Base-by-base conservation (phyloP, 2,329 filamentous ascomycete genomes). In the Trichoderma sp. region DNA sequence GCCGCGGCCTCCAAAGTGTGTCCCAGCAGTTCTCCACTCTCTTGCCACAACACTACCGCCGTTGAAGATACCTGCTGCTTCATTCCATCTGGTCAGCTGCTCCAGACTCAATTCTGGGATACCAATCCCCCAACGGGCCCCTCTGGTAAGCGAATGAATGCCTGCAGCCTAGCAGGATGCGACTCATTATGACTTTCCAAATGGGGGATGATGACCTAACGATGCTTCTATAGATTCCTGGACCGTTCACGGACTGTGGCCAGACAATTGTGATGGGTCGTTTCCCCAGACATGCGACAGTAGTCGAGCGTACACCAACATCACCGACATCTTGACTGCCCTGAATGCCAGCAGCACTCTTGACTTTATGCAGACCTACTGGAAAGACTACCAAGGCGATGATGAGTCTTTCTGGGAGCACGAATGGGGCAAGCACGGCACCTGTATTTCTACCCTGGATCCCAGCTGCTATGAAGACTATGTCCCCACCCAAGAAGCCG, bases 51-150 rank as follows among this genome's bases (percentile, higher is more conserved):
- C 74, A 85, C 84, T 7, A 87, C 87, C 2, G 79, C 81, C 24
- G 84, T 87, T 18, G 78, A 83, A 64, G 84, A 93, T 75, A 85
- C 89, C 8, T 94, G 91, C 81, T 94, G 91, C 81, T 91, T 92
- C 81, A 83, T 87, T 28, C 90, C 91, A 0, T 87, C 90, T 5
- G 91, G 91, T 8, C 86, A 91, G 73, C 80, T 93, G 59, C 83
- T 93, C 5, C 87, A 88, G 78, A 93, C 91, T 3, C 91, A 93
- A 74, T 93, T 94, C 79, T 94, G 91, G 91, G 90, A 93, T 75
- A 86, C 87, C 0, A 77, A 85, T 69, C 90, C 90, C 1, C 81
- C 84, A 1, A 85, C 87, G 4, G 90, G 91, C 0, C 90, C 91
- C 2, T 54, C 72, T n/a, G 73, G 76, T 76, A 70, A 56, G 65